Conservation (phyloP, 208 protist species). For the Porcisia deanei region DNA sequence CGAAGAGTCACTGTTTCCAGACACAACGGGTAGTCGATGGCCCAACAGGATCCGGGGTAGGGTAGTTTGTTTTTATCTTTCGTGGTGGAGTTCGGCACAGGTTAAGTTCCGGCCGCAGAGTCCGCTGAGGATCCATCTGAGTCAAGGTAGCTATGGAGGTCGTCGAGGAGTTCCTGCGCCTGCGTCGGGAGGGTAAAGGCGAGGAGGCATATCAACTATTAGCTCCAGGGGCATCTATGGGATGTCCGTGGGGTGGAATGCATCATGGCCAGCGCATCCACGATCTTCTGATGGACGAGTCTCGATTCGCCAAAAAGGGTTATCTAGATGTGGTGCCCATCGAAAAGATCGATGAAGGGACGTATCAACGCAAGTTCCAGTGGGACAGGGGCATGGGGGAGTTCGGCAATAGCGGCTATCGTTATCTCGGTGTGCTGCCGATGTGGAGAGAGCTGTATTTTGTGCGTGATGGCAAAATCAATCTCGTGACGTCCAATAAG, state of each 20-base stretch:
- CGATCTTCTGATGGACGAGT: constrained; percentile 71
- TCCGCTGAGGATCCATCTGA: background rate
- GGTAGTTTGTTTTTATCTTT: no score
- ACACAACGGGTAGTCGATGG: no score
- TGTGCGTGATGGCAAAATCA: constrained; percentile 75
- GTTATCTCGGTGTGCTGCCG: constrained; percentile 51
- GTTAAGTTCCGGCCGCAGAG: no score
- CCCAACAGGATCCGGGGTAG: no score
- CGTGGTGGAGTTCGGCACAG: no score
- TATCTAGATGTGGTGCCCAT: constrained; percentile 82
- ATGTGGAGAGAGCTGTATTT: constrained; percentile 88
- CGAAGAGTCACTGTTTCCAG: no score
- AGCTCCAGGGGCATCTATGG: constrained; percentile 79
- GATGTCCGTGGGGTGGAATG: constrained; percentile 88
- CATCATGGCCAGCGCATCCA: constrained; percentile 72
- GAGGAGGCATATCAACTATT: constrained; percentile 82
- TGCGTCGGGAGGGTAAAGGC: constrained; percentile 68
- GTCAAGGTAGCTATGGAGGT: constrained; percentile 51
- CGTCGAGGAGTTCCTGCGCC: constrained; percentile 77
- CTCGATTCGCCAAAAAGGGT: constrained; percentile 71
- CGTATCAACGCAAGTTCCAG: constrained; percentile 85
- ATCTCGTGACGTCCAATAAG: constrained; percentile 77
- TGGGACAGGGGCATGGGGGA: constrained; percentile 88
- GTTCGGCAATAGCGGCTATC: constrained; percentile 63
- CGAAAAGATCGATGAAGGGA: constrained; percentile 82